phyloP scores from a whole-genome alignment of 352 stramenopile species.

The Globisporangium heterothallicum region DNA sequence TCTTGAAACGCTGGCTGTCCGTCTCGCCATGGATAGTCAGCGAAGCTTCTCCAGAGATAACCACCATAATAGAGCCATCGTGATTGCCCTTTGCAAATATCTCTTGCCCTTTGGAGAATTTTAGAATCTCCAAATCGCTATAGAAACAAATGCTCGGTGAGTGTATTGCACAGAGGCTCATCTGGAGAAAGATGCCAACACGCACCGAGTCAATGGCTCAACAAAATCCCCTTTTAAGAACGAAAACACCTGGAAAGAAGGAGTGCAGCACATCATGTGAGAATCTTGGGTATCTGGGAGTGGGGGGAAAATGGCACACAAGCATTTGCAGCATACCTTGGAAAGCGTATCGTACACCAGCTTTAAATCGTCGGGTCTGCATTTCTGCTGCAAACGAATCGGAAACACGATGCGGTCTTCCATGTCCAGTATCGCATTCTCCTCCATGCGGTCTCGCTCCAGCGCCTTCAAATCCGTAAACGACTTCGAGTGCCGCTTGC shows the following conservation, averaged over 20 bases:
- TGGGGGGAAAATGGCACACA: neutral
- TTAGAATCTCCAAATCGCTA: constrained; percentile 57
- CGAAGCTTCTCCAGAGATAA: constrained; percentile 49
- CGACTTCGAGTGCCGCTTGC: constrained; percentile 64
- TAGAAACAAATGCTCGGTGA: constrained; percentile 1
- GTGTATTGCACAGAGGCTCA: too few relatives aligned
- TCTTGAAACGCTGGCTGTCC: constrained; percentile 36
- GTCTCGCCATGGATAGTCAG: constrained; percentile 54
- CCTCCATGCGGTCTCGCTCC: constrained; percentile 52
- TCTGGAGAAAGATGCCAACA: neutral
- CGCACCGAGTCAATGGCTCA: constrained; percentile 39
- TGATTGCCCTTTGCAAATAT: constrained; percentile 58
- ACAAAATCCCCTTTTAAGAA: constrained; percentile 71
- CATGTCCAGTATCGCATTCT: constrained; percentile 53
- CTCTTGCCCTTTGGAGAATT: constrained; percentile 34
- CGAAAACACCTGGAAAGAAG: constrained; percentile 54
- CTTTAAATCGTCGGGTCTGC: constrained; percentile 67
- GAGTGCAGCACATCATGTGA: too few relatives aligned
- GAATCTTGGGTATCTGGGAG: too few relatives aligned
- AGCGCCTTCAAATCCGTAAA: constrained; percentile 64
- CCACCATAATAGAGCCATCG: constrained; percentile 74
- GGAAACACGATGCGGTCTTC: constrained; percentile 69
- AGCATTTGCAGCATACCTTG: constrained; percentile 32
- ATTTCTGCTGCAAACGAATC: constrained; percentile 48
- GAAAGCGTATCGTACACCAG: constrained; percentile 75